These are phyloP conservation scores for Otatea glauca DNA, from an alignment of 176 grass and related monocot genomes.

Conservation along the genomic window DNA sequence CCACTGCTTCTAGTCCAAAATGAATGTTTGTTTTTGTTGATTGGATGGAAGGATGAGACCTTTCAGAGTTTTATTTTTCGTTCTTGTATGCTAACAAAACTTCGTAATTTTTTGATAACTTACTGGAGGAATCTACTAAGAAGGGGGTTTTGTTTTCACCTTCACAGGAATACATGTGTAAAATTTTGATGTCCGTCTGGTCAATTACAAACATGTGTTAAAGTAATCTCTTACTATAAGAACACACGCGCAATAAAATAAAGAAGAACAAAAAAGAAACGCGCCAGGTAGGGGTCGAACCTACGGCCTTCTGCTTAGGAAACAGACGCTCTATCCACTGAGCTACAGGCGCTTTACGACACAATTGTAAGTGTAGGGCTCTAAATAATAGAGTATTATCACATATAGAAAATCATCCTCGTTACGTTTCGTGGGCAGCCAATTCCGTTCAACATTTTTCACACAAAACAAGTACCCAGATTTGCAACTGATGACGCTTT, in stretches of 20 bases:
- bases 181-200: too few species aligned
- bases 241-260: background rate
- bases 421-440: background rate
- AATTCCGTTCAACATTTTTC: background rate
- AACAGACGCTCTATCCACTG: constrained; percentile 99
- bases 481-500: background rate
- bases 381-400: accelerated
- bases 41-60: background rate
- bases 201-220: background rate
- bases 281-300: constrained; percentile 85
- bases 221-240: background rate
- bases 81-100: background rate
- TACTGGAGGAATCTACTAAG: background rate
- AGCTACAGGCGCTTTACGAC: constrained; percentile 67
- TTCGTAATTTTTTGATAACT: background rate
- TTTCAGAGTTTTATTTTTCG: background rate
- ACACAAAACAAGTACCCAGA: background rate
- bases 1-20: background rate
- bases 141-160: background rate
- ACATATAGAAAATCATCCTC: background rate
- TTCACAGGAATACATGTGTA: too few species aligned
- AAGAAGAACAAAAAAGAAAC: background rate
- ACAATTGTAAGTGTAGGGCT: accelerated
- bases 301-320: constrained; percentile 88
- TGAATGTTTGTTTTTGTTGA: background rate